These are phyloP conservation scores for Dichomitus squalens DNA, from an alignment of 1,284 basidiomycete species.

Conservation along the genomic window DNA sequence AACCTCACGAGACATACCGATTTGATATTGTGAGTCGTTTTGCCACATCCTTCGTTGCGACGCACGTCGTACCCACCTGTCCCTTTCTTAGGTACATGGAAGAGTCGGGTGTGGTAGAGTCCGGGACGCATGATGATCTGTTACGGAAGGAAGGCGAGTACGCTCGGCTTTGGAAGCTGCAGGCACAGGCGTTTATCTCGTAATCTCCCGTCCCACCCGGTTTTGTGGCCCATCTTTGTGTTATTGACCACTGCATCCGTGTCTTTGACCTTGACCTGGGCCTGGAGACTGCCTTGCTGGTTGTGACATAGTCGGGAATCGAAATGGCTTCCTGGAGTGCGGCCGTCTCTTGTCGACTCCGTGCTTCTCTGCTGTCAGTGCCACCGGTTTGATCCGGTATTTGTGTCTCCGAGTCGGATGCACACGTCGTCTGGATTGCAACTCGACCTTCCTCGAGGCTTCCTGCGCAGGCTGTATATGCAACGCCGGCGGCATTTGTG, in stretches of 20 bases:
- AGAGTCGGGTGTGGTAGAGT: conserved; percentile 53
- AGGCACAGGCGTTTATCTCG: conserved; percentile 52
- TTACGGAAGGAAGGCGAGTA: conserved; percentile 51
- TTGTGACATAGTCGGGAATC: background rate
- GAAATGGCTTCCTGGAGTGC: too few relatives aligned
- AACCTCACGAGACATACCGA: conserved; percentile 66
- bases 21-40: conserved; percentile 54
- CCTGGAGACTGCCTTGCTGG: too few relatives aligned
- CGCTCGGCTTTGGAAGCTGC: conserved; percentile 53
- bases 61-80: too few relatives aligned
- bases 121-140: conserved; percentile 54
- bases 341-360: too few relatives aligned
- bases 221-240: background rate
- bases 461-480: background rate
- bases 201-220: background rate
- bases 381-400: too few relatives aligned
- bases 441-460: background rate
- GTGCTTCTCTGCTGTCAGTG: too few relatives aligned
- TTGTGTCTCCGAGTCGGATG: too few relatives aligned
- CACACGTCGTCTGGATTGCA: too few relatives aligned
- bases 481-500: background rate
- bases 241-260: too few relatives aligned
- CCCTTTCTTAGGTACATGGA: conserved; percentile 59
- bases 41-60: background rate
- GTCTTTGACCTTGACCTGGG: too few relatives aligned